Evolutionary conservation across 495 filamentous ascomycete species (phyloP).

Genomic region (Annulohypoxylon moriforme): DNA sequence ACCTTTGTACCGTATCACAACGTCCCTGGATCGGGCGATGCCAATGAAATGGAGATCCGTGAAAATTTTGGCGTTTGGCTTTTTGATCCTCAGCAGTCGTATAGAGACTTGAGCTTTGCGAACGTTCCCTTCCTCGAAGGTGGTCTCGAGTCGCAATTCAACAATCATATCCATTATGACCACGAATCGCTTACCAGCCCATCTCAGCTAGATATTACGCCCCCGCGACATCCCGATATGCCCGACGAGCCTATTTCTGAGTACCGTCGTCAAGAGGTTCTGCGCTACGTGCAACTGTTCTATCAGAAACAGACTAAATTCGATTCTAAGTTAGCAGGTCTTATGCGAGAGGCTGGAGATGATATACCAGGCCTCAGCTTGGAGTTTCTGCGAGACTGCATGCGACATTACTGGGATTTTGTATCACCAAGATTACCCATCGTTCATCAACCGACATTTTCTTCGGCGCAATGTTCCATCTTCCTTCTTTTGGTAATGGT

Average conservation of each 20-base stretch:
- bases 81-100: slow-evolving; percentile 58
- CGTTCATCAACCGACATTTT: slow-evolving; percentile 92
- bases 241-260: slow-evolving; percentile 84
- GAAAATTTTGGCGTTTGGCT: slow-evolving; percentile 63
- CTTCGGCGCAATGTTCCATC: slow-evolving; percentile 80
- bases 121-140: slow-evolving; percentile 61
- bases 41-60: slow-evolving; percentile 49
- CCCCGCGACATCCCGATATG: slow-evolving; percentile 74
- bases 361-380: slow-evolving; percentile 79
- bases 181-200: slow-evolving; percentile 69
- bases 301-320: slow-evolving; percentile 79
- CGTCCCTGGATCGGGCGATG: slow-evolving; percentile 51
- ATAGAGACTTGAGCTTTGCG: slow-evolving; percentile 54
- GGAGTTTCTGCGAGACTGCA: slow-evolving; percentile 91
- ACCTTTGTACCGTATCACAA: slow-evolving; percentile 51
- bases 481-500: slow-evolving; percentile 88
- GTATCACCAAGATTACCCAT: slow-evolving; percentile 95
- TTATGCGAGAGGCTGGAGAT: slow-evolving; percentile 76
- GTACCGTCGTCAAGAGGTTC: slow-evolving; percentile 80
- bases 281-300: slow-evolving; percentile 81
- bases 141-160: slow-evolving; percentile 62
- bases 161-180: slow-evolving; percentile 64
- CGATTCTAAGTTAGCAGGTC: slow-evolving; percentile 73
- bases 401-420: slow-evolving; percentile 91
- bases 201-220: slow-evolving; percentile 79